A percentile compares a stretch with the other conserved stretches of the same genome.
These are phyloP conservation scores for Monosporascus sp. DNA, from an alignment of 2,329 filamentous ascomycete genomes.

Conservation along the genomic window DNA sequence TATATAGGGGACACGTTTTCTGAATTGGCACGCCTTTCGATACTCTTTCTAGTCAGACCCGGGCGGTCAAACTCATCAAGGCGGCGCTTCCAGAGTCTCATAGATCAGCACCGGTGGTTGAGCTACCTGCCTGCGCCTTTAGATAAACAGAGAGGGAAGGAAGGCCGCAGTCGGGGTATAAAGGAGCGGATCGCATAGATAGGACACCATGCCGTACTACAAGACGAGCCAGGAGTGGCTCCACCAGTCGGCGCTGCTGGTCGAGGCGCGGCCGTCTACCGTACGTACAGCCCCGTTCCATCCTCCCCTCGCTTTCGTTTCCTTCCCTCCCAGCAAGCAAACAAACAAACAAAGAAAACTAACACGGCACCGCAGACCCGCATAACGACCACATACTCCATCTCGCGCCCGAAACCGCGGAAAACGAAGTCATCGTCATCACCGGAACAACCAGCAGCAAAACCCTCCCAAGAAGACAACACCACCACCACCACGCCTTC, in stretches of 20 bases:
- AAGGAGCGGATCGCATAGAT: neutral
- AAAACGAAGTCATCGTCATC: constrained; percentile 14
- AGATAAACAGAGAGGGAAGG: neutral
- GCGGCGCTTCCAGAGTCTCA: too few species aligned
- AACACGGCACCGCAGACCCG: constrained; percentile 55
- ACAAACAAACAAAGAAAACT: constrained; percentile 4
- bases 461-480: constrained; percentile 13
- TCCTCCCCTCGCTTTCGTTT: constrained; percentile 1
- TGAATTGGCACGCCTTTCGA: too few species aligned
- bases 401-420: constrained; percentile 40
- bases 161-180: neutral
- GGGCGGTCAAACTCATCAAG: too few species aligned
- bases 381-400: constrained; percentile 89
- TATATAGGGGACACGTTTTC: too few species aligned
- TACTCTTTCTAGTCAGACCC: too few species aligned
- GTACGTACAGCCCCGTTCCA: constrained; percentile 45
- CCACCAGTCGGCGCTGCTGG: constrained; percentile 75
- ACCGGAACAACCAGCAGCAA: constrained; percentile 4
- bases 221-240: constrained; percentile 86
- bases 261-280: constrained; percentile 79
- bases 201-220: constrained; percentile 68
- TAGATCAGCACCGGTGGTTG: too few species aligned
- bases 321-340: neutral
- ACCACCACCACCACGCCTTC: constrained; percentile 23
- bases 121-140: neutral